phyloP scores from a whole-genome alignment of 768 basidiomycete species.

The Strobilomyces echinocephalus region DNA sequence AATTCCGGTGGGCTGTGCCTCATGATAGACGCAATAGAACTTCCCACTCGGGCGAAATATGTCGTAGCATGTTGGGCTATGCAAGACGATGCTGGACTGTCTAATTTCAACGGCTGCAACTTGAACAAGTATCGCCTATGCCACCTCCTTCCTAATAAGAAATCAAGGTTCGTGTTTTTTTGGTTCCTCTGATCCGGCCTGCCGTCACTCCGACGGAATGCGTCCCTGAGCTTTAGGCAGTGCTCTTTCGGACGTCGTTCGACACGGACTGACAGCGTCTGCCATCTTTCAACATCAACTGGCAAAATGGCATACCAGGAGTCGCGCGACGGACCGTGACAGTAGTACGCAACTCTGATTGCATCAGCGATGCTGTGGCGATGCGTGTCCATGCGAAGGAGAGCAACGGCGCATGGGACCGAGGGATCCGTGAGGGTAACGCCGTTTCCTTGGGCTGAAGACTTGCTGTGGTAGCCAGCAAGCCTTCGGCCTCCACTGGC shows the following conservation, averaged over 20 bases:
- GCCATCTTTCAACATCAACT: too few species aligned
- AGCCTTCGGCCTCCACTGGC: constrained; percentile 1
- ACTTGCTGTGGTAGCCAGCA: background rate
- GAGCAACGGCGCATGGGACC: background rate
- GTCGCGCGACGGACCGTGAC: background rate
- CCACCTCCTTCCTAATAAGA: too few species aligned
- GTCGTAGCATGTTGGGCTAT: too few species aligned
- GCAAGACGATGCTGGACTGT: too few species aligned
- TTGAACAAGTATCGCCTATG: too few species aligned
- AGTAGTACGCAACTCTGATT: background rate
- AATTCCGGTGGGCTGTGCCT: too few species aligned
- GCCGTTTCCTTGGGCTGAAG: background rate
- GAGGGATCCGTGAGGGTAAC: background rate
- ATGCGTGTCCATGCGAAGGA: background rate
- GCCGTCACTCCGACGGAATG: background rate
- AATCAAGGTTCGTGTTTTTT: too few species aligned
- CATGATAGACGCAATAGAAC: too few species aligned
- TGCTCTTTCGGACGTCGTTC: background rate
- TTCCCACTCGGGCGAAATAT: too few species aligned
- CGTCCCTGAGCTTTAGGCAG: background rate
- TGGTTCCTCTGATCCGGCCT: too few species aligned
- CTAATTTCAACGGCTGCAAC: too few species aligned
- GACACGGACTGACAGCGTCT: too few species aligned
- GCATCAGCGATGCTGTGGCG: background rate
- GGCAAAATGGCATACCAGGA: background rate